phyloP scores from a whole-genome alignment of 768 basidiomycete genomes.

The Saitozyma podzolica region DNA sequence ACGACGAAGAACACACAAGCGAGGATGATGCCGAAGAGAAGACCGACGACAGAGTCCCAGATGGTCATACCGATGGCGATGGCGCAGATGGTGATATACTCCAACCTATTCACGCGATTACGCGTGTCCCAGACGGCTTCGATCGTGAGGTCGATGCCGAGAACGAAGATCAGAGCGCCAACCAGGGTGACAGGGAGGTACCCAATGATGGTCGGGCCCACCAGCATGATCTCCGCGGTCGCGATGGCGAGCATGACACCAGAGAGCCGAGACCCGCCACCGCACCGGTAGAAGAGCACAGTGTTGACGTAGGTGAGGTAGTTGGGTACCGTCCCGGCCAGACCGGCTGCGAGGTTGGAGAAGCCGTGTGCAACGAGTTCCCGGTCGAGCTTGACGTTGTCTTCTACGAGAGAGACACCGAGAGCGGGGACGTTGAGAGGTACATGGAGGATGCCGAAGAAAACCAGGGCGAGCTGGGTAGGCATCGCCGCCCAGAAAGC shows the following conservation, averaged over 20 bases:
- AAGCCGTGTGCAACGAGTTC: conserved; percentile 92
- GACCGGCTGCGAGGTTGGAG: conserved; percentile 79
- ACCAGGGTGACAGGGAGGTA: conserved; percentile 92
- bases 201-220: conserved; percentile 86
- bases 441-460: conserved; percentile 50
- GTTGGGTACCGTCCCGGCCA: conserved; percentile 82
- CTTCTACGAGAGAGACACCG: conserved; percentile 84
- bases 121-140: conserved; percentile 97
- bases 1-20: conserved; percentile 98
- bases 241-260: conserved; percentile 80
- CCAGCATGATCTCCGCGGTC: conserved; percentile 68
- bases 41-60: conserved; percentile 90
- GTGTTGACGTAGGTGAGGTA: conserved; percentile 66
- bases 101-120: conserved; percentile 75
- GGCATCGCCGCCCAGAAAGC: conserved; percentile 82
- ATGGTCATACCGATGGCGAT: conserved; percentile 80
- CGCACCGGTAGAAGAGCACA: conserved; percentile 79
- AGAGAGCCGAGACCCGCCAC: conserved; percentile 78
- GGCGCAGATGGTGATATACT: conserved; percentile 55
- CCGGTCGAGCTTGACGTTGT: conserved; percentile 81
- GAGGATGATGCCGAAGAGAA: conserved; percentile 85
- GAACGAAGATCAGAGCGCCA: conserved; percentile 84
- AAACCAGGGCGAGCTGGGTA: conserved; percentile 83
- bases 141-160: conserved; percentile 90
- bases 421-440: conserved; percentile 69